These are phyloP conservation scores for Coprinopsis marcescibilis DNA, from an alignment of 768 basidiomycete genomes.

Conservation along the genomic window DNA sequence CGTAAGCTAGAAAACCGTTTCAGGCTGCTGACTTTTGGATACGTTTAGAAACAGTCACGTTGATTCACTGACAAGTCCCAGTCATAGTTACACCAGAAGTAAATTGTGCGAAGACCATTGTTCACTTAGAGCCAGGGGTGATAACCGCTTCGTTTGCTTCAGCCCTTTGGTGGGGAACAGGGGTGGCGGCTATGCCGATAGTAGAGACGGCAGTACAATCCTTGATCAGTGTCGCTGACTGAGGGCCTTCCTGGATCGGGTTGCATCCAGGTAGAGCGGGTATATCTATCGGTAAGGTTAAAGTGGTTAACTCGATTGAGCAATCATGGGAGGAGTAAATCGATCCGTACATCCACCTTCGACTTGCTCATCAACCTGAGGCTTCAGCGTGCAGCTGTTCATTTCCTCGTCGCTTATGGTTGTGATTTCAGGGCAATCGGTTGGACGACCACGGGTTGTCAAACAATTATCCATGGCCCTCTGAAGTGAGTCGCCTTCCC, in stretches of 20 bases:
- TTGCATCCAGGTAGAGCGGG: conserved; percentile 18
- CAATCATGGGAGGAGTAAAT: not conserved
- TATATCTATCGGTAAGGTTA: conserved; percentile 9
- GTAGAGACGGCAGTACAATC: conserved; percentile 16
- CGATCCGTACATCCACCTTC: conserved; percentile 16
- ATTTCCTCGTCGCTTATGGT: conserved; percentile 15
- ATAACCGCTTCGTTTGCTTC: too few relatives aligned
- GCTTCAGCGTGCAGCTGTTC: conserved; percentile 15
- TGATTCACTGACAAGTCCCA: too few relatives aligned
- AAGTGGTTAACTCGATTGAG: not conserved
- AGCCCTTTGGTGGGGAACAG: too few relatives aligned
- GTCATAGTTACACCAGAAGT: too few relatives aligned
- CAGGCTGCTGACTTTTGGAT: too few relatives aligned
- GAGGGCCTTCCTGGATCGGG: conserved; percentile 17
- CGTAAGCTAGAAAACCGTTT: too few relatives aligned
- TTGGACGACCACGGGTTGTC: conserved; percentile 10
- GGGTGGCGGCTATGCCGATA: not conserved
- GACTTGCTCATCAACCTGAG: conserved; percentile 12
- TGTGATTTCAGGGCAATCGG: conserved; percentile 14
- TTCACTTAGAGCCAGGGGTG: too few relatives aligned
- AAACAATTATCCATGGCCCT: conserved; percentile 18
- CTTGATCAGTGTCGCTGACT: conserved; percentile 8
- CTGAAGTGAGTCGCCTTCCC: conserved; percentile 18
- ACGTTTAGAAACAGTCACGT: too few relatives aligned
- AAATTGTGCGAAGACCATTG: too few relatives aligned